Conservation (phyloP, 2,329 filamentous ascomycete species). For the Diaporthe sp. region DNA sequence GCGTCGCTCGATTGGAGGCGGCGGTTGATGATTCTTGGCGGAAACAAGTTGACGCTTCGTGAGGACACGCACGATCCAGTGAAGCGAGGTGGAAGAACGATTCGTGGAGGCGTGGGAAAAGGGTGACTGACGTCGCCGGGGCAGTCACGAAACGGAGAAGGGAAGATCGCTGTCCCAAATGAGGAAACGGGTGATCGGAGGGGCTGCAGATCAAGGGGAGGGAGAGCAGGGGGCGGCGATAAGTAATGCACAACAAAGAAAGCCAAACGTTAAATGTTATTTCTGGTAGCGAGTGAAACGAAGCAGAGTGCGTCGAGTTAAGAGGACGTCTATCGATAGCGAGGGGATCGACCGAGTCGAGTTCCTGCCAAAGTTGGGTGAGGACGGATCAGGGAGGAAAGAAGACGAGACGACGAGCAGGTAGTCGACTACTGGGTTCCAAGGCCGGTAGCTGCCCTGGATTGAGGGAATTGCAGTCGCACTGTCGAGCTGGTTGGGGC, state of each 20-base stretch:
- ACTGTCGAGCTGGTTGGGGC: constrained; percentile 18
- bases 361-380: constrained; percentile 6
- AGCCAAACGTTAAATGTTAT: background rate
- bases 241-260: background rate
- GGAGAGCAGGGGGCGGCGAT: background rate
- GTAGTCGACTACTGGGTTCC: background rate
- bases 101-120: background rate
- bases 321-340: constrained; percentile 7
- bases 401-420: background rate
- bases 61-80: background rate
- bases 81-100: background rate
- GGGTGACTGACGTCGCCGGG: constrained; percentile 36
- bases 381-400: constrained; percentile 5
- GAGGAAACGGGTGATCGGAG: constrained; percentile 33
- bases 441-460: background rate
- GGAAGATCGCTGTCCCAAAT: constrained; percentile 34
- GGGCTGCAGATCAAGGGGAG: constrained; percentile 34
- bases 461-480: constrained; percentile 1
- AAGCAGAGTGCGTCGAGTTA: constrained; percentile 9
- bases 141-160: constrained; percentile 27
- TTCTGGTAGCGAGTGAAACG: constrained; percentile 35
- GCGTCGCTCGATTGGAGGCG: background rate
- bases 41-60: background rate
- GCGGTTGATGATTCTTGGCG: background rate
- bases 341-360: background rate